A percentile compares a stretch with the other conserved stretches of the same genome.
Conservation (phyloP, 192 early-diverging fungal species). For the Rhizophagus clarus region DNA sequence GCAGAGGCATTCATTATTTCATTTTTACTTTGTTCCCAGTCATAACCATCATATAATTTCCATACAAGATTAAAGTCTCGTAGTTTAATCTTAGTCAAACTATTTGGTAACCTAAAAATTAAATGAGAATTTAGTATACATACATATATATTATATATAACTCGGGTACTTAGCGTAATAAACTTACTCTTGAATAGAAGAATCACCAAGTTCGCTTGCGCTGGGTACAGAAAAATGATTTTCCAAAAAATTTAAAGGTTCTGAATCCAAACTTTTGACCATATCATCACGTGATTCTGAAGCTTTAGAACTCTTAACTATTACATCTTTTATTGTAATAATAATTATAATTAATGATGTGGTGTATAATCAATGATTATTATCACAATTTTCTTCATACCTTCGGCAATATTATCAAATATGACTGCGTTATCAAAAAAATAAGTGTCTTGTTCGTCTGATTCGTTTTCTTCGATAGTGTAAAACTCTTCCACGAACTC, state of each 20-base stretch:
- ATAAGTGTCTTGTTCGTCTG: slow-evolving; percentile 32
- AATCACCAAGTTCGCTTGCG: slow-evolving; percentile 32
- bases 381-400: slow-evolving; percentile 28
- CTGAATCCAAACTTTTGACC: neutral
- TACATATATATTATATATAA: too few species aligned
- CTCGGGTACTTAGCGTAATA: neutral
- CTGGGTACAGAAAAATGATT: slow-evolving; percentile 51
- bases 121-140: neutral
- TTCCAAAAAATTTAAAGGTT: slow-evolving; percentile 42
- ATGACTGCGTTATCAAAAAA: slow-evolving; percentile 32
- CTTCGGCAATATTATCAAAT: slow-evolving; percentile 39
- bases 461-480: slow-evolving; percentile 35
- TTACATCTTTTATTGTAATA: slow-evolving; percentile 8
- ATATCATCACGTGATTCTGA: slow-evolving; percentile 10
- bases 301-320: neutral
- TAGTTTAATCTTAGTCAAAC: slow-evolving; percentile 53
- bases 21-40: slow-evolving; percentile 55
- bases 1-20: slow-evolving; percentile 32
- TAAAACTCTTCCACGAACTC: slow-evolving; percentile 54
- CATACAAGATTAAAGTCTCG: slow-evolving; percentile 63
- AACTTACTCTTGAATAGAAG: slow-evolving; percentile 24
- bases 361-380: neutral
- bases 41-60: slow-evolving; percentile 70
- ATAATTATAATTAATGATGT: too few species aligned
- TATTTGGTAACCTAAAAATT: slow-evolving; percentile 19